Conservation (phyloP, 768 basidiomycete species). For the Termitomyces sp. region DNA sequence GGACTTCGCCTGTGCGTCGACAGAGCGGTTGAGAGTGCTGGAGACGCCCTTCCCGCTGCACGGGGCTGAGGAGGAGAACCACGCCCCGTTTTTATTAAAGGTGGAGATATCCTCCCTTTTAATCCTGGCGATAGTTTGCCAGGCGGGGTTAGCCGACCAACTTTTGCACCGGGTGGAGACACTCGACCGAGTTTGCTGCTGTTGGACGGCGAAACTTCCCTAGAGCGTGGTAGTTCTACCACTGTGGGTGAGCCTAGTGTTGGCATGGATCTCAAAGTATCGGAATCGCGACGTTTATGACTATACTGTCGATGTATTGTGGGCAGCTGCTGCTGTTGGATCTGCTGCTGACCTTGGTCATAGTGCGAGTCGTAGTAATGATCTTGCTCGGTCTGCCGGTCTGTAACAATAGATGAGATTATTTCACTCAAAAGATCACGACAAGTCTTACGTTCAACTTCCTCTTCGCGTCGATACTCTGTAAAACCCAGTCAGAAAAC, state of each 20-base stretch:
- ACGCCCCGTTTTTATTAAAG: conserved; percentile 22
- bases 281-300: conserved; percentile 73
- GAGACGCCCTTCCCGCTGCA: conserved; percentile 12
- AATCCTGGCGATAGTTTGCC: conserved; percentile 17
- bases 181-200: conserved; percentile 9
- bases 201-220: conserved; percentile 12
- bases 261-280: conserved; percentile 59
- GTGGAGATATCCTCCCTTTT: conserved; percentile 20
- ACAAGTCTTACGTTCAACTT: conserved; percentile 36
- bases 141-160: conserved; percentile 16
- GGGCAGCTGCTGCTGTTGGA: conserved; percentile 30
- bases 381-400: conserved; percentile 15
- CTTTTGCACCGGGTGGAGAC: conserved; percentile 13
- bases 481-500: neutral
- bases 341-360: conserved; percentile 10
- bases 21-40: conserved; percentile 22
- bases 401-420: conserved; percentile 2
- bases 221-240: conserved; percentile 30
- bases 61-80: conserved; percentile 27
- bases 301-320: conserved; percentile 38
- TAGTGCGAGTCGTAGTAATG: conserved; percentile 12
- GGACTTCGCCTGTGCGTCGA: conserved; percentile 64
- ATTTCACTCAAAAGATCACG: neutral
- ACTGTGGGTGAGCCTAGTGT: conserved; percentile 52
- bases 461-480: conserved; percentile 38